These are phyloP conservation scores for Oryza punctata DNA, from an alignment of 176 grass and related monocot species.

Conservation along the genomic window DNA sequence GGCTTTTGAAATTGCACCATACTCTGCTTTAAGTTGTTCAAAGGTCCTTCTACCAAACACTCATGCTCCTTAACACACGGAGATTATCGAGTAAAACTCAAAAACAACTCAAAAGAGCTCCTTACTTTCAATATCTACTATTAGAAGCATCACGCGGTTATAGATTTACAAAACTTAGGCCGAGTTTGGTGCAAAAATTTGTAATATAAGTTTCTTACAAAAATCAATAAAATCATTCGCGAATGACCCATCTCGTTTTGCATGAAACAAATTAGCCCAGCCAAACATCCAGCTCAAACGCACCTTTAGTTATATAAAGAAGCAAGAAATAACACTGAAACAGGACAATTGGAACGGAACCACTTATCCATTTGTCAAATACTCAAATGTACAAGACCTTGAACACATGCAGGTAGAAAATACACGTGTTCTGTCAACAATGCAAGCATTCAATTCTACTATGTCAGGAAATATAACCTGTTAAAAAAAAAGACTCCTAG, in stretches of 20 bases:
- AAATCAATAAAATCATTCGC: too few species aligned
- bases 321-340: not conserved
- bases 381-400: not conserved
- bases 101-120: not conserved
- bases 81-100: constrained; percentile 4
- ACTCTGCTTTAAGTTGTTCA: constrained; percentile 99
- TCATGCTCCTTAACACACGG: constrained; percentile 80
- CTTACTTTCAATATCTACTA: not conserved
- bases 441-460: not conserved
- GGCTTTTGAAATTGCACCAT: constrained; percentile 99
- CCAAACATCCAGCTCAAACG: too few species aligned
- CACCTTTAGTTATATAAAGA: not conserved
- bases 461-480: not conserved
- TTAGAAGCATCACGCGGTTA: not conserved
- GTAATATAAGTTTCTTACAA: too few species aligned
- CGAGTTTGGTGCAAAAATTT: too few species aligned
- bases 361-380: not conserved
- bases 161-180: not conserved
- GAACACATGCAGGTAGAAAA: not conserved
- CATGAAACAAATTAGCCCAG: too few species aligned
- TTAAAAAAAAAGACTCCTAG: not conserved
- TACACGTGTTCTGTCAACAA: not conserved
- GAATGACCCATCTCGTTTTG: too few species aligned
- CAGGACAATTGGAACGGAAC: not conserved
- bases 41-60: constrained; percentile 95